Percentiles rank a stretch among this genome's conserved stretches.
These are phyloP conservation scores for Paecilomyces sp. DNA, from an alignment of 2,329 filamentous ascomycete genomes.

Conservation along the genomic window DNA sequence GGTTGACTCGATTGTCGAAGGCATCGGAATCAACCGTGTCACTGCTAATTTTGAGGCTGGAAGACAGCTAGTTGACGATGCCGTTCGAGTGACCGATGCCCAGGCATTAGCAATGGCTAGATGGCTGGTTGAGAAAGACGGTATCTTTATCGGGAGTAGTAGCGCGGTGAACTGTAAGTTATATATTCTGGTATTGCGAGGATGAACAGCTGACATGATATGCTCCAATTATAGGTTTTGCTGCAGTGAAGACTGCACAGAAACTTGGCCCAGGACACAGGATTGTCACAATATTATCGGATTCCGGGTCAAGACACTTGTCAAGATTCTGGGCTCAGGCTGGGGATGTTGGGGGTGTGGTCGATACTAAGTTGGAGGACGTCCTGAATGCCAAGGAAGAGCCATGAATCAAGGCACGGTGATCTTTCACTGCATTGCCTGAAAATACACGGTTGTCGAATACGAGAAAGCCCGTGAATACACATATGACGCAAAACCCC, in stretches of 20 bases:
- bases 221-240: constrained; percentile 31
- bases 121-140: constrained; percentile 92
- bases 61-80: constrained; percentile 79
- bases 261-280: constrained; percentile 41
- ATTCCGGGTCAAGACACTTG: constrained; percentile 45
- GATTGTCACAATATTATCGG: constrained; percentile 43
- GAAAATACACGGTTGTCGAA: not conserved
- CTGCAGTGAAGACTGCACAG: constrained; percentile 40
- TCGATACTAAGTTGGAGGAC: constrained; percentile 39
- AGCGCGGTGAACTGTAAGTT: constrained; percentile 84
- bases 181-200: not conserved
- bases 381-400: constrained; percentile 34
- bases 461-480: not conserved
- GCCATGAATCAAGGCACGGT: constrained; percentile 10
- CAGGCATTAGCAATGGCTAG: constrained; percentile 92
- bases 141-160: constrained; percentile 88
- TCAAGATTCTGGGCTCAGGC: constrained; percentile 46
- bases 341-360: constrained; percentile 38
- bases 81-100: constrained; percentile 76
- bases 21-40: constrained; percentile 90
- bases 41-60: constrained; percentile 90
- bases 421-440: not conserved
- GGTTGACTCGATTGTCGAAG: constrained; percentile 93
- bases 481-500: not conserved
- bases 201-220: constrained; percentile 1